Conservation (phyloP, 2,329 filamentous ascomycete species). For the Colletotrichum nymphaeae region DNA sequence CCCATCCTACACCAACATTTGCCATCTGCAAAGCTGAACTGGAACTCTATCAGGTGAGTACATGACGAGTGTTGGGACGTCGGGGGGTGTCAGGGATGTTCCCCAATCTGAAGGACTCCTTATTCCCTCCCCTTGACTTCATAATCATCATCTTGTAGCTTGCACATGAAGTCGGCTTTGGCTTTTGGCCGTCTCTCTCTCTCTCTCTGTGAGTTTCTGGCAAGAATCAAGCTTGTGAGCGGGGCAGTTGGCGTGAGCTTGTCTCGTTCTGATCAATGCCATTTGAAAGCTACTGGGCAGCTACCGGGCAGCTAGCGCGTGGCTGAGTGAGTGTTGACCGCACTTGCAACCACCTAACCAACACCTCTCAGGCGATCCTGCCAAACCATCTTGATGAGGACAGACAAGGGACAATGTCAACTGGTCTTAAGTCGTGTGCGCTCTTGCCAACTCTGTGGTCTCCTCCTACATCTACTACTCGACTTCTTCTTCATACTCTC, state of each 20-base stretch:
- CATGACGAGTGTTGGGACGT: neutral
- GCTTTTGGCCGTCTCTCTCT: neutral
- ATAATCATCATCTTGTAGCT: neutral
- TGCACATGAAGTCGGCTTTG: neutral
- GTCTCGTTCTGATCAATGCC: neutral
- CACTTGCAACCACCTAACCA: neutral
- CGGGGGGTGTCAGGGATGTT: no score
- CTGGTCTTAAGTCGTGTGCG: neutral
- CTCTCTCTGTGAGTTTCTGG: neutral
- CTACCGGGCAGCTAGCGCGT: neutral
- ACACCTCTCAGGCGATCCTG: neutral
- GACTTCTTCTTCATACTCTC: neutral
- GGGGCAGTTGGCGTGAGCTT: neutral
- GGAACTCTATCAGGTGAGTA: neutral
- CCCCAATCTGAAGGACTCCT: neutral
- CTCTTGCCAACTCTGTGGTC: neutral
- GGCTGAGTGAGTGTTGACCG: neutral
- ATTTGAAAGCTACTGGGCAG: neutral
- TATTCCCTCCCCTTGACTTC: neutral
- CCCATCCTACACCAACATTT: neutral
- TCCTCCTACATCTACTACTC: neutral
- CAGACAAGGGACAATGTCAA: neutral
- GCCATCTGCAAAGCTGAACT: neutral
- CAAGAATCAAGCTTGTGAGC: neutral
- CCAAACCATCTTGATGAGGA: neutral